Conservation (phyloP, 2,329 filamentous ascomycete species). For the Anthostomella pinea region DNA sequence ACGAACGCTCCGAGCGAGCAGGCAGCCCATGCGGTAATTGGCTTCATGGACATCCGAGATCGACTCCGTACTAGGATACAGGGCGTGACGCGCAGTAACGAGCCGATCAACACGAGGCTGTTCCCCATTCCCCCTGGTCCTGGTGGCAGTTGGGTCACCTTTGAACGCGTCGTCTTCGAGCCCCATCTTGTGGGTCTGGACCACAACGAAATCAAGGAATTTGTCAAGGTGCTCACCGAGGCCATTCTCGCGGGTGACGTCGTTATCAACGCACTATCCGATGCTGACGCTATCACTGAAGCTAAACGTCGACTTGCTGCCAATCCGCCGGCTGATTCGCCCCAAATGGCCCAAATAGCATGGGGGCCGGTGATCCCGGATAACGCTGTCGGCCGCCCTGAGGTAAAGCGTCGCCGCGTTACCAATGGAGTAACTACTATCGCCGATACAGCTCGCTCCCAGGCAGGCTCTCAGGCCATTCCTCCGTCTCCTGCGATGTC, state of each 20-base stretch:
- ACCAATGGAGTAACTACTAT: constrained; percentile 36
- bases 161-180: constrained; percentile 58
- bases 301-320: constrained; percentile 43
- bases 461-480: no score
- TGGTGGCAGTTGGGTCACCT: constrained; percentile 63
- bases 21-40: constrained; percentile 57
- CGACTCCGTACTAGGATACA: constrained; percentile 59
- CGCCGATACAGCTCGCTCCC: no score
- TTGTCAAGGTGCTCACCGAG: constrained; percentile 53
- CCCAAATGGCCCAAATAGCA: constrained; percentile 44
- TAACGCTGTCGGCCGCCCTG: constrained; percentile 33
- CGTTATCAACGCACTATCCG: constrained; percentile 38
- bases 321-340: constrained; percentile 43
- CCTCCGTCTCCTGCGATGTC: no score
- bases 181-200: constrained; percentile 54
- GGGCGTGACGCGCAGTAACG: constrained; percentile 45
- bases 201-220: constrained; percentile 60
- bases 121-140: constrained; percentile 52
- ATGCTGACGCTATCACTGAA: constrained; percentile 44
- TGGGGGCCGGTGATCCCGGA: constrained; percentile 51
- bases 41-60: constrained; percentile 61
- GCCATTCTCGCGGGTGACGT: constrained; percentile 30
- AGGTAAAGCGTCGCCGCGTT: constrained; percentile 48
- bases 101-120: constrained; percentile 43
- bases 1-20: constrained; percentile 47